Base-by-base conservation (phyloP, 225 moss, liverwort and hornwort genomes). In the Pseudoscleropodium purum region DNA sequence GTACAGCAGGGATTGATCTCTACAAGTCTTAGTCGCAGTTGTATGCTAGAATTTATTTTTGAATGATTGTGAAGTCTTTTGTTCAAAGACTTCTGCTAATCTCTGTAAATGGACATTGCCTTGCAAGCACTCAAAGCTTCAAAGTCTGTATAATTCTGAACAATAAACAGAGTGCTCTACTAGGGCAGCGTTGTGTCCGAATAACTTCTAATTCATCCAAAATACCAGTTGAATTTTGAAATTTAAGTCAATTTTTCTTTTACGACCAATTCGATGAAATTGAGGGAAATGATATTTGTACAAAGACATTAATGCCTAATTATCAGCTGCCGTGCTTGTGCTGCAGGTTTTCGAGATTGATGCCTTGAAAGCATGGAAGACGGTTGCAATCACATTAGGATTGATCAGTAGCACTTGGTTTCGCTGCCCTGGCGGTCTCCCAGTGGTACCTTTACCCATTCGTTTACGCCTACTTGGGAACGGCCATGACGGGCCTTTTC, bases 401-500 rank as follows among this genome's bases (percentile, higher is more conserved):
- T 88, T n/a, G n/a, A n/a, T n/a, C 97, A 41, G 79, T 97, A 69
- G 96, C 95, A 1, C 85, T 93, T 36, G 97, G 97, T 27, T 97
- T 95, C 77, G 96, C 92, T 24, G 95, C 96, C 62, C 92, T 97
- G 67, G 96, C 95, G 5, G 90, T 96, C 27, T 76, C 94, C 5
- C 97, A 96, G 0, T 96, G 96, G 96, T 96, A 96, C 73, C 86
- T 97, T 11, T 95, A 95, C 84, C 96, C 97, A 25, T 1, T 94
- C 7, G 91, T 97, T 4, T 97, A 97, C 84, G 95, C 96, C 7
- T 97, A 95, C 82, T 74, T 97, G 89, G 97, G 97, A 49, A 97
- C 97, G 24, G 96, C 97, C 89, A 94, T 93, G 87, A 97, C 97
- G 15, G 96, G 97, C 33, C 84, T n/a, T 70, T 97, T 96, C 83